Evolutionary conservation across 192 early-diverging fungal species (phyloP).

Genomic region (Rhizoclosmatium sp.): DNA sequence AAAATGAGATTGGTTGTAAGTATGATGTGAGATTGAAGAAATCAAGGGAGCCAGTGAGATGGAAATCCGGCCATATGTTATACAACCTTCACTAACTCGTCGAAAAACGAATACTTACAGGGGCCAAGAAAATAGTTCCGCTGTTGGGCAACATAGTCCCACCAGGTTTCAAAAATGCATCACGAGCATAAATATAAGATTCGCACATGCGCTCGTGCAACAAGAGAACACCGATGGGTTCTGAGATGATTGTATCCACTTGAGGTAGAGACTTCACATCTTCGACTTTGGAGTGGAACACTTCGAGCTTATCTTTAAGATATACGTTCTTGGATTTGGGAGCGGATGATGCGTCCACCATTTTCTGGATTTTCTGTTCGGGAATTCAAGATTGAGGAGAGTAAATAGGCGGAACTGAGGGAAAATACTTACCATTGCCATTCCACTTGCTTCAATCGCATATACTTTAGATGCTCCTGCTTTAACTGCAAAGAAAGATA

Average conservation of each 20-base stretch:
- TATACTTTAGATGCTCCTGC: slow-evolving; percentile 94
- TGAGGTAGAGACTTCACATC: slow-evolving; percentile 70
- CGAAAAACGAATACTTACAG: slow-evolving; percentile 57
- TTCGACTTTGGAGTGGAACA: slow-evolving; percentile 91
- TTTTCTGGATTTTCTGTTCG: slow-evolving; percentile 77
- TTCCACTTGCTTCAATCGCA: slow-evolving; percentile 94
- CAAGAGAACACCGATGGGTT: slow-evolving; percentile 96
- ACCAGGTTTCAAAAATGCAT: slow-evolving; percentile 90
- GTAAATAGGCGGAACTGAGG: not conserved
- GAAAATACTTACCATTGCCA: slow-evolving; percentile 65
- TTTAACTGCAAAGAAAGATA: slow-evolving; percentile 94
- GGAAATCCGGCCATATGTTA: not conserved
- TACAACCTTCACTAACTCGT: slow-evolving; percentile 56
- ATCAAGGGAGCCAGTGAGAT: not conserved
- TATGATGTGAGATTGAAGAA: not conserved
- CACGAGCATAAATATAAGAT: slow-evolving; percentile 84
- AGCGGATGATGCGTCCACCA: slow-evolving; percentile 62
- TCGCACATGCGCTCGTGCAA: slow-evolving; percentile 98
- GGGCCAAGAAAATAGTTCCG: slow-evolving; percentile 90
- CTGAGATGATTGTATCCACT: slow-evolving; percentile 95
- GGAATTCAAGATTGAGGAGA: not conserved
- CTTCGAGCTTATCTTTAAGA: slow-evolving; percentile 79
- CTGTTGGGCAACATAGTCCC: slow-evolving; percentile 90
- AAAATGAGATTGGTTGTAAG: not conserved
- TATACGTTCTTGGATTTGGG: slow-evolving; percentile 70